A percentile compares a stretch with the other conserved stretches of the same genome.
phyloP scores from a whole-genome alignment of 768 basidiomycete species.

The Collybiopsis luxurians region DNA sequence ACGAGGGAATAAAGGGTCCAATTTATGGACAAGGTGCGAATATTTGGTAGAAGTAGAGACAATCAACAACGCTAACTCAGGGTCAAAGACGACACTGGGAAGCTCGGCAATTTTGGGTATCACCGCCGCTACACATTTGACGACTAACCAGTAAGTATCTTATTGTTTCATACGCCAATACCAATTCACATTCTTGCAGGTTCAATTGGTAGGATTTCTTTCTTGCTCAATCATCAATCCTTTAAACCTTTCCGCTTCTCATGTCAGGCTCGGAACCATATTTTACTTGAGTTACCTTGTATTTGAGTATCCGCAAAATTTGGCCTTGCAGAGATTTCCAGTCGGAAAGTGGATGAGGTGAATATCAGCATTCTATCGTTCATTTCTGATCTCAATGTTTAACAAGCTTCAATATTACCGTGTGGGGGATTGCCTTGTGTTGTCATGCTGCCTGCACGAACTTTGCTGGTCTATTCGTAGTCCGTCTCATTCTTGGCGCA shows the following conservation, averaged over 20 bases:
- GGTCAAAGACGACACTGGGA: constrained; percentile 47
- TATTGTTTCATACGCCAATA: constrained; percentile 12
- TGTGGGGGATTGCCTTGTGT: constrained; percentile 62
- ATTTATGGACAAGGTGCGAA: constrained; percentile 59
- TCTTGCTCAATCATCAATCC: neutral
- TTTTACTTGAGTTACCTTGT: constrained; percentile 70
- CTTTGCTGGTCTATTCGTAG: constrained; percentile 62
- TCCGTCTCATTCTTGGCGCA: constrained; percentile 64
- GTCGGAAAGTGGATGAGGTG: constrained; percentile 84
- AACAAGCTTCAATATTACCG: constrained; percentile 57
- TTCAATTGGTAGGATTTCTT: constrained; percentile 1
- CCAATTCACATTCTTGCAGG: constrained; percentile 1
- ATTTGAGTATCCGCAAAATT: constrained; percentile 75
- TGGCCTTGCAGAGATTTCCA: constrained; percentile 68
- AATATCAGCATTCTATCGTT: constrained; percentile 7
- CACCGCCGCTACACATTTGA: constrained; percentile 5
- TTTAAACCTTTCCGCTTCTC: neutral
- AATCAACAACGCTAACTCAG: too few species aligned
- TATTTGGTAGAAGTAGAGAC: too few species aligned
- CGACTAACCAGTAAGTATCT: constrained; percentile 5
- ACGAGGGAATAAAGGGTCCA: constrained; percentile 36
- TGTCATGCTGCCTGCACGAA: constrained; percentile 70
- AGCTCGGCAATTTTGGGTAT: constrained; percentile 50
- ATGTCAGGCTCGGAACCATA: constrained; percentile 67
- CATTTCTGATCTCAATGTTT: neutral